Evolutionary conservation across 257 asterid genomes (phyloP).

Genomic region (Nicotiana undulata): DNA sequence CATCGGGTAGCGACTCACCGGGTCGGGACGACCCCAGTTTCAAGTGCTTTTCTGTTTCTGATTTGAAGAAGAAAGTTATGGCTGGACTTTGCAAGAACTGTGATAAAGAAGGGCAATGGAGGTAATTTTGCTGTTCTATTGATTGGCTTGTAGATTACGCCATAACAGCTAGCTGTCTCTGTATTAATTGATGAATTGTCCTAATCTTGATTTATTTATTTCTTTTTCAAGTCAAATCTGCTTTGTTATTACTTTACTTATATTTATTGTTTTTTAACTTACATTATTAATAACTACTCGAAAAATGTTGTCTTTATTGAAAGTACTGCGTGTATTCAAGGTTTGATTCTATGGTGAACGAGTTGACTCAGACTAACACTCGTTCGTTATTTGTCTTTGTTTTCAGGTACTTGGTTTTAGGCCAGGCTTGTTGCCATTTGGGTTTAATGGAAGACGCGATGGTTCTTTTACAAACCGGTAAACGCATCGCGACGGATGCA

Average conservation of each 20-base stretch:
- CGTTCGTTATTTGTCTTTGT: not conserved
- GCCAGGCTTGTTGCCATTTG: constrained; percentile 91
- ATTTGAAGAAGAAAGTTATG: constrained; percentile 74
- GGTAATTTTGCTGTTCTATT: constrained; percentile 33
- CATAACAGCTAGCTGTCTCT: constrained; percentile 18
- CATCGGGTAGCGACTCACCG: constrained; percentile 32
- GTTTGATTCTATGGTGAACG: not conserved
- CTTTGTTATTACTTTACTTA: not conserved
- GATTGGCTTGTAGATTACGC: constrained; percentile 39
- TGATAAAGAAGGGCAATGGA: constrained; percentile 84
- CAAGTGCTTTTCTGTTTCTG: constrained; percentile 72
- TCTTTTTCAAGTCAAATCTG: not conserved
- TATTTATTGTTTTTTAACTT: constrained; percentile 7
- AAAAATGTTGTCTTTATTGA: not conserved
- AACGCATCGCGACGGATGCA: constrained; percentile 84
- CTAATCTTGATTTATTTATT: not conserved
- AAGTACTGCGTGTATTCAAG: not conserved
- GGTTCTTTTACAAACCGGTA: constrained; percentile 85
- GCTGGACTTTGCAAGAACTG: constrained; percentile 58
- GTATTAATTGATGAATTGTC: constrained; percentile 3
- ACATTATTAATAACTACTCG: not conserved
- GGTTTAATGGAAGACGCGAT: constrained; percentile 95
- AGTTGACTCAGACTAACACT: not conserved
- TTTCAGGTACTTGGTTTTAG: constrained; percentile 71
- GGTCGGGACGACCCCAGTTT: constrained; percentile 46